Evolutionary conservation across 1,284 basidiomycete genomes (phyloP), one percentile per base, ranked within the genome.

Genomic region (Ceratobasidium sp.): DNA sequence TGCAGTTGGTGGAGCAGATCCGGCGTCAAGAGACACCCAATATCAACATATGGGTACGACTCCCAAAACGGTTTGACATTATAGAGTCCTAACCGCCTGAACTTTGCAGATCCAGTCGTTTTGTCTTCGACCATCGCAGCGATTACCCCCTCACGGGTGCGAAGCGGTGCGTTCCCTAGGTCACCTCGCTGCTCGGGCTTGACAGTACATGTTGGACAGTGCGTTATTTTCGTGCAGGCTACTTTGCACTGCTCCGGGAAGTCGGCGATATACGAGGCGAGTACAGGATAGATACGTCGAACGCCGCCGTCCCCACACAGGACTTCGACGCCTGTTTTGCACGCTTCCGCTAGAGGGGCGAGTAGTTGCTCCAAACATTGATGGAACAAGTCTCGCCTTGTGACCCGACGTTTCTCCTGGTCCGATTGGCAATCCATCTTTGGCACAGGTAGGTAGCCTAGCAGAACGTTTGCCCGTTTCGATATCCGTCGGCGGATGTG

Each of bases 31-130:
- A 93, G 80, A 53, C 81, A 85, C 0, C 89, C 88, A 14, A 91
- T 82, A 76, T 90, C 85, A 77, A 93, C 95, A 82, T 94, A 95
- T n/a, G 95, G 93, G 82, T 93, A 89, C 56, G 95, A 81, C 4
- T 59, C 62, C 83, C 83, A 83, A 74, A 83, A 83, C 29, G 81
- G 79, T 39, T 8, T 13, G 8, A 39, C 37, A 39, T 39, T 9
- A 1, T 1, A 39, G 11, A 39, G 37, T 39, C 37, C 37, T 6
- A 39, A 9, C 37, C 37, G 37, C 1, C 1, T 24, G 8, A 53
- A 68, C n/a, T 14, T 34, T 14, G 29, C 49, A 9, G 65, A 53
- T 7, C 31, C 48, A 5, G 19, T 37, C 3, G 24, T 13, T 4
- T 19, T 2, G 13, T 54, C 31, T 22, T 37, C 9, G 4, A 41